Evolutionary conservation across 2,329 filamentous ascomycete species (phyloP).

Genomic region (Cryphonectria japonica): DNA sequence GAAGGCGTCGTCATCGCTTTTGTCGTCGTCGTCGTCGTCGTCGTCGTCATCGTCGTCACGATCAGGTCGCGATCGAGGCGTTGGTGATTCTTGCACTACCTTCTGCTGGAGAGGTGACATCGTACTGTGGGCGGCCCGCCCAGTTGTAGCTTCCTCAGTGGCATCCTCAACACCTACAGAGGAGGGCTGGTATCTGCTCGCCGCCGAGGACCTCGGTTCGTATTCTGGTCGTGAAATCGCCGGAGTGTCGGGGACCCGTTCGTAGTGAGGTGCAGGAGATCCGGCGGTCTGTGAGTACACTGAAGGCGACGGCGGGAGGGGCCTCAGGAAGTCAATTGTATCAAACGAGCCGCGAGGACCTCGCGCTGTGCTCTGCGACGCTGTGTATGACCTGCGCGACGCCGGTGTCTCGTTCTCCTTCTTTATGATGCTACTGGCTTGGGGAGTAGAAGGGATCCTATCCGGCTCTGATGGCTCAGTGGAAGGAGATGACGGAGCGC

Average conservation of each 20-base stretch:
- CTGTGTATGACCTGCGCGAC: slow-evolving; percentile 25
- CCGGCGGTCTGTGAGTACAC: not conserved
- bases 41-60: not conserved
- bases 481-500: not conserved
- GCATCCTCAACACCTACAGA: not conserved
- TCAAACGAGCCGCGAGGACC: not conserved
- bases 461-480: not conserved
- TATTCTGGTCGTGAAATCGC: not conserved
- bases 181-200: not conserved
- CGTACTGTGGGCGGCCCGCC: not conserved
- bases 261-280: not conserved
- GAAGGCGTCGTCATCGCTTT: slow-evolving; percentile 8
- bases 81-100: not conserved
- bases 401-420: not conserved
- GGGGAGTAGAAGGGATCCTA: not conserved
- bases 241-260: not conserved
- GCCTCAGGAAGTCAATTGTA: not conserved
- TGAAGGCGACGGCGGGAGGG: not conserved
- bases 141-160: not conserved
- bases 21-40: not conserved
- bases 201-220: not conserved
- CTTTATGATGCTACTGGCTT: not conserved
- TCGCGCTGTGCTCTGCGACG: not conserved
- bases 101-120: not conserved
- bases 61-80: not conserved